These are phyloP conservation scores for Russula sp. DNA, from an alignment of 768 basidiomycete species.

Conservation along the genomic window DNA sequence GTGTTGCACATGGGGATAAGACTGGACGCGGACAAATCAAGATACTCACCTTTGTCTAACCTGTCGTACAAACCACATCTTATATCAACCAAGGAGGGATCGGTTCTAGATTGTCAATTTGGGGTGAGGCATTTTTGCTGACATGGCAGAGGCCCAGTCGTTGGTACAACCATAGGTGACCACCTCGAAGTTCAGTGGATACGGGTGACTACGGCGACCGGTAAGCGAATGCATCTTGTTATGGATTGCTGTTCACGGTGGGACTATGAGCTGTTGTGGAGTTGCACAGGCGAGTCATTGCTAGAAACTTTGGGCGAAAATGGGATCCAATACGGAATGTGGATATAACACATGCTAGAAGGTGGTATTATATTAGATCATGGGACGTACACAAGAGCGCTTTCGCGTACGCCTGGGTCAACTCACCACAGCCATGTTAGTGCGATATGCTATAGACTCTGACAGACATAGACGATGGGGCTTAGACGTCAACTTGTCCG, in stretches of 20 bases:
- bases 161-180: background rate
- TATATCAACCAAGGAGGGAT: background rate
- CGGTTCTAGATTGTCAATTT: constrained; percentile 4
- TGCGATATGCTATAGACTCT: background rate
- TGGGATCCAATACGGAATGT: background rate
- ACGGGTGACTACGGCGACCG: background rate
- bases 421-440: background rate
- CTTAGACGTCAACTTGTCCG: background rate
- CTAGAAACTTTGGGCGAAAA: background rate
- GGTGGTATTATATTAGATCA: background rate
- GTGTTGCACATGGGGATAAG: background rate
- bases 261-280: background rate
- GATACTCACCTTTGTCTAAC: background rate
- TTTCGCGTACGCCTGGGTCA: background rate
- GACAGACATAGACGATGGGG: background rate
- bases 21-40: background rate
- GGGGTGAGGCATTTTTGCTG: background rate
- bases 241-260: background rate
- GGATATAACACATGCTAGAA: background rate
- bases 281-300: background rate
- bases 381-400: background rate
- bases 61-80: constrained; percentile 10
- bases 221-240: background rate
- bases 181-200: background rate
- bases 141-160: background rate